These are phyloP conservation scores for Euphorbia schlechtendalii DNA, from an alignment of 441 rosid species.

Conservation along the genomic window DNA sequence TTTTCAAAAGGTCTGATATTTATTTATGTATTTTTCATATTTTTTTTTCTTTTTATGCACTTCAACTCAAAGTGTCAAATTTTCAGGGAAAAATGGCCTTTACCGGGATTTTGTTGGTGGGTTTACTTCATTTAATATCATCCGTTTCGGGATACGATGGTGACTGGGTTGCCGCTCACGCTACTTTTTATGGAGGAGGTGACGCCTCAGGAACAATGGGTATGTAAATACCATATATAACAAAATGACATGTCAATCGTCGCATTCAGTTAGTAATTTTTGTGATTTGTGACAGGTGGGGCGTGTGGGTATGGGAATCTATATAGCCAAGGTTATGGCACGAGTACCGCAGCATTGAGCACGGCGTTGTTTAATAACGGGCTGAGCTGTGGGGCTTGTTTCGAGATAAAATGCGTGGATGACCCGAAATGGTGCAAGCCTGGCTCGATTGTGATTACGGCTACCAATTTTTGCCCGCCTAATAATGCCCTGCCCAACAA, in stretches of 20 bases:
- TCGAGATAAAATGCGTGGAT: constrained; percentile 54
- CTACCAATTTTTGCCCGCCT: constrained; percentile 74
- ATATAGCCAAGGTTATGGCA: constrained; percentile 85
- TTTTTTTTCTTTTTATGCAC: too few relatives aligned
- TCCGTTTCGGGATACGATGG: constrained; percentile 24
- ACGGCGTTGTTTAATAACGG: constrained; percentile 90
- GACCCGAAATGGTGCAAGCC: constrained; percentile 86
- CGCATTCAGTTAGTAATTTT: too few relatives aligned
- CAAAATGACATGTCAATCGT: too few relatives aligned
- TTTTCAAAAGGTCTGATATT: too few relatives aligned
- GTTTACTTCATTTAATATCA: constrained; percentile 20
- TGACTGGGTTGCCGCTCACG: constrained; percentile 47
- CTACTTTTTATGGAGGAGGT: too few relatives aligned
- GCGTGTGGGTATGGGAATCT: constrained; percentile 98
- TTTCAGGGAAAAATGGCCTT: constrained; percentile 35
- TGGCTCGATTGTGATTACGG: constrained; percentile 70
- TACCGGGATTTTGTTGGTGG: constrained; percentile 26
- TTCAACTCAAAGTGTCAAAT: too few relatives aligned
- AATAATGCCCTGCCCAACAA: constrained; percentile 34
- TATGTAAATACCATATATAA: too few relatives aligned
- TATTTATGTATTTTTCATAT: too few relatives aligned
- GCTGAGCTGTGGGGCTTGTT: constrained; percentile 84
- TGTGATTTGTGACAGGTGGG: constrained; percentile 45
- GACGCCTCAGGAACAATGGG: too few relatives aligned
- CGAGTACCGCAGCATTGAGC: constrained; percentile 92